phyloP scores from a whole-genome alignment of 225 moss, liverwort and hornwort genomes.

The Anthoceros angustus region DNA sequence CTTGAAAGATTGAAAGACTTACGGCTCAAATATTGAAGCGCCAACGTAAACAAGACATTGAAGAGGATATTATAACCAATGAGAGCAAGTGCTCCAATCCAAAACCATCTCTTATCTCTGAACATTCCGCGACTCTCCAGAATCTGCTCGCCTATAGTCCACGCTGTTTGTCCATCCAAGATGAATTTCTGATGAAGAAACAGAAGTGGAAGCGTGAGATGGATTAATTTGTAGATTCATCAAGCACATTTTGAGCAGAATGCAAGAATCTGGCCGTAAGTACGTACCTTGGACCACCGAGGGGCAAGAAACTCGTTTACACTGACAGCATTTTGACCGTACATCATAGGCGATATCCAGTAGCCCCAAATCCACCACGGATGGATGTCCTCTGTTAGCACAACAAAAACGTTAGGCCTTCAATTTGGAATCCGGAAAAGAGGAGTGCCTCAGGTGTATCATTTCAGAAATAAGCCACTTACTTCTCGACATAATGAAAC shows the following conservation, averaged over 20 bases:
- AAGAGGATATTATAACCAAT: constrained; percentile 47
- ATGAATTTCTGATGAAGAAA: not conserved
- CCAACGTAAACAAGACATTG: constrained; percentile 47
- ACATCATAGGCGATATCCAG: constrained; percentile 70
- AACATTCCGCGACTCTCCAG: constrained; percentile 35
- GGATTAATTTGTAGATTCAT: too few species aligned
- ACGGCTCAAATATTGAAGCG: constrained; percentile 56
- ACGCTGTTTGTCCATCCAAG: constrained; percentile 6
- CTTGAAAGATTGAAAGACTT: constrained; percentile 13
- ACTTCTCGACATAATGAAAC: constrained; percentile 53
- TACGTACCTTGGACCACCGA: constrained; percentile 37
- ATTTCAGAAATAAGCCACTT: not conserved
- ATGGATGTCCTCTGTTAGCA: constrained; percentile 24
- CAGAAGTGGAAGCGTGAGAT: too few species aligned
- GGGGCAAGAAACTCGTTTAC: constrained; percentile 86
- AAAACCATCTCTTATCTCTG: constrained; percentile 45
- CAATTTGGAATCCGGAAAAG: not conserved
- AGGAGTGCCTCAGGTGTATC: not conserved
- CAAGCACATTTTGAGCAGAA: not conserved
- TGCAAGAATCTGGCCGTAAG: not conserved
- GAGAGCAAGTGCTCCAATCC: constrained; percentile 43
- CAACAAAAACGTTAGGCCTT: not conserved
- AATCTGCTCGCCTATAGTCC: constrained; percentile 27
- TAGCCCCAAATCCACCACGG: constrained; percentile 98
- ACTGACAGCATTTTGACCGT: constrained; percentile 44